Base-by-base conservation (phyloP, 306 rosid species). In the Acmispon strigosus region DNA sequence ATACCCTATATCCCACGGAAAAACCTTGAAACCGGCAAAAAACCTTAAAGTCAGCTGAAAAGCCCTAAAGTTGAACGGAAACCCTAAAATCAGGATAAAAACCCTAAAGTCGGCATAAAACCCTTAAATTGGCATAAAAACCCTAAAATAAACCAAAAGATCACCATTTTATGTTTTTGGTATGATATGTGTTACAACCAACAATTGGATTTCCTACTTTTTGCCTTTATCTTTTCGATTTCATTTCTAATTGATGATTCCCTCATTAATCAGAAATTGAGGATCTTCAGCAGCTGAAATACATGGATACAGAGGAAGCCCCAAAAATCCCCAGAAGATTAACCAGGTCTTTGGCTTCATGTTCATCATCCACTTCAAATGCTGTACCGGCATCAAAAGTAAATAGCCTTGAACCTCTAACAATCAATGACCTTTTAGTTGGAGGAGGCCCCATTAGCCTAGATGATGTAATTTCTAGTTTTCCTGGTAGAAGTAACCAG, bases 361-460 rank as follows among this genome's bases (percentile, higher is more conserved):
- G 86, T 67, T 70, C 81, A 18, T 70, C 76, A 50, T 73, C 82
- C 20, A 17, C 77, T 80, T 80, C 87, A 74, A 77, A 75, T 60
- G 55, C 42, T 53, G 69, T n/a, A 57, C 70, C 65, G 22, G 81
- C 63, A 12, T 77, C 69, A 43, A 82, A 82, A 66, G 70, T 68
- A 56, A 81, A 74, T 69, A 74, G 54, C 62, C 78, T 56, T 32
- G 77, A 57, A 39, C 80, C 77, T 32, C 82, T 69, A 50, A 83
- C 87, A 76, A 44, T 78, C 32, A 70, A 82, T 39, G 97, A 86
- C 80, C 94, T 90, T 51, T 76, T 89, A 61, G 72, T 86, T 66
- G 97, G 97, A 74, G 96, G 88, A 60, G 87, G 85, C 51, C 80
- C 88, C 24, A 62, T 86, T 72, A 86, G 85, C 72, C 66, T 86